Evolutionary conservation across 352 stramenopile species (phyloP), one percentile per base, ranked within the genome.

Genomic region (Globisporangium camurandrum): DNA sequence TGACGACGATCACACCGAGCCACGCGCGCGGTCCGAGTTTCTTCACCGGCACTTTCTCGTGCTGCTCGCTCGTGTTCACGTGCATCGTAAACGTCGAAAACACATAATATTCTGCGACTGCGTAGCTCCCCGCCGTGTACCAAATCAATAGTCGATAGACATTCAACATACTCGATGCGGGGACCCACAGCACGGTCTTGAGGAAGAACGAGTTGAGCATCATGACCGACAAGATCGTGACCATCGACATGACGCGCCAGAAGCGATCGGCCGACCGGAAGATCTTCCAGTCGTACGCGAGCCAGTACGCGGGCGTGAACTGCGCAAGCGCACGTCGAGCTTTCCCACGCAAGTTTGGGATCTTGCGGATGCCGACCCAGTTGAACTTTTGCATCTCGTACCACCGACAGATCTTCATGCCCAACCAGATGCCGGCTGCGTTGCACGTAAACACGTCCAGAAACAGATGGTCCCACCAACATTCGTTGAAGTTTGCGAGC

Each of bases 141-240:
- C 81, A 92, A 23, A 93, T 77, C 0, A 59, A 49, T 26, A 95
- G 64, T 27, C 84, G 79, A 47, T 78, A 86, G 11, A 92, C 71
- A 52, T 95, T 95, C 27, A 93, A 62, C 46, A 69, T 75, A 51
- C 75, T 91, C 38, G 79, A 90, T 20, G 80, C 74, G 30, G 84
- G 84, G 40, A 97, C 82, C 71, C 89, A 94, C 17, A 97, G 68
- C 61, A 95, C 85, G 24, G 88, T 95, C 74, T 96, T 95, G 47
- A 98, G 78, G 73, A 98, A 97, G 67, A 98, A 98, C 60, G 90
- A 96, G 71, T 97, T 97, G 51, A 97, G 76, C 85, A 97, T 95
- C 69, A 95, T 95, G 48, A 96, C 63, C 28, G 95, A 92, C 20
- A 96, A 66, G 41, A 97, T 88, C 26, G 84, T 71, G 31, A 97